These are phyloP conservation scores for Coffea eugenioides DNA, from an alignment of 257 asterid genomes.

Conservation along the genomic window DNA sequence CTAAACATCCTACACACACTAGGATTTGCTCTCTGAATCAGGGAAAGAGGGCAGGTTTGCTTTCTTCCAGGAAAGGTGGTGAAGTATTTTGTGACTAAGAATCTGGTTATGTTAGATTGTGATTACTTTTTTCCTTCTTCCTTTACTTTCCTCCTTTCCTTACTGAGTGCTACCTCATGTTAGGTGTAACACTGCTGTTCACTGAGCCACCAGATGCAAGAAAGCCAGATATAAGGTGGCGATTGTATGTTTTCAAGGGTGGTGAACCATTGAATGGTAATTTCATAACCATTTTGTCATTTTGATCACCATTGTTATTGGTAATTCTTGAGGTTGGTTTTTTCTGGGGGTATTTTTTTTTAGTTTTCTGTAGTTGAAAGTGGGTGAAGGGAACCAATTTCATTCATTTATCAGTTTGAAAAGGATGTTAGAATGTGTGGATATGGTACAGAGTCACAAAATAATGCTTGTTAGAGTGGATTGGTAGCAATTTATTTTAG, in stretches of 20 bases:
- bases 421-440: neutral
- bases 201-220: constrained; percentile 97
- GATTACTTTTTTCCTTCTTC: no score
- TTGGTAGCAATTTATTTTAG: neutral
- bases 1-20: neutral
- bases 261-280: constrained; percentile 92
- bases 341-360: no score
- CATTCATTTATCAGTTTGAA: neutral
- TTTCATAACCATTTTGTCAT: neutral
- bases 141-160: constrained; percentile 10
- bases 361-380: neutral
- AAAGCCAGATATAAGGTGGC: constrained; percentile 82
- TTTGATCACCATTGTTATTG: neutral
- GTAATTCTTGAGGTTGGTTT: neutral
- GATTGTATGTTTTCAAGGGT: constrained; percentile 88
- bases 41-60: neutral
- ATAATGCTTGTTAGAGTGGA: neutral
- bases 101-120: no score
- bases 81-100: neutral
- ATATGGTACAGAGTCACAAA: neutral
- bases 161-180: constrained; percentile 25
- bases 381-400: no score
- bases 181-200: constrained; percentile 88
- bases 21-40: neutral
- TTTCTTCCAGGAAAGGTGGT: neutral